Conservation (phyloP, 2,329 filamentous ascomycete genomes). For the Fusarium udum region DNA sequence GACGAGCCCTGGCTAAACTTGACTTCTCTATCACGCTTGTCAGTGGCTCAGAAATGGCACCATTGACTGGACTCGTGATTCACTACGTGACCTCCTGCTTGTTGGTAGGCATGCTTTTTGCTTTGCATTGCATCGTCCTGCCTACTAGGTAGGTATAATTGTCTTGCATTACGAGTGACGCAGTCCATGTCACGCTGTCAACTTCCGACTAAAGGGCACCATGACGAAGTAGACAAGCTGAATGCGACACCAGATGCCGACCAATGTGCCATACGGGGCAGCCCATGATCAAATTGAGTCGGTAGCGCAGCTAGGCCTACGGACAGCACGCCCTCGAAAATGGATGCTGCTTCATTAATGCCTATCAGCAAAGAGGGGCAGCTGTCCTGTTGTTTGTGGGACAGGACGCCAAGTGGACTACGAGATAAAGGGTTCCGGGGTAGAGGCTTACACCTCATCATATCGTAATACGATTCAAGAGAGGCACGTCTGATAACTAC, state of each 20-base stretch:
- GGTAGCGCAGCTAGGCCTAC: slow-evolving; percentile 1
- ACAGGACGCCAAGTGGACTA: slow-evolving; percentile 36
- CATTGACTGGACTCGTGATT: slow-evolving; percentile 29
- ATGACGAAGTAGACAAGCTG: slow-evolving; percentile 19
- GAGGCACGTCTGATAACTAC: background rate
- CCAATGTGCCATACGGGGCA: background rate
- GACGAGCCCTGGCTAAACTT: slow-evolving; percentile 2
- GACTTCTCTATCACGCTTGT: slow-evolving; percentile 15
- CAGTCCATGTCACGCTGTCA: slow-evolving; percentile 27
- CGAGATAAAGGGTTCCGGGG: slow-evolving; percentile 35
- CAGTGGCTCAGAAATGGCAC: slow-evolving; percentile 36
- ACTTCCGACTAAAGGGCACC: slow-evolving; percentile 2
- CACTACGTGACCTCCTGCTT: slow-evolving; percentile 23
- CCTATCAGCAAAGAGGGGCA: slow-evolving; percentile 39
- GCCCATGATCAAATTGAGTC: background rate
- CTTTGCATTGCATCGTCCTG: slow-evolving; percentile 22
- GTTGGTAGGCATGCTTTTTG: slow-evolving; percentile 15
- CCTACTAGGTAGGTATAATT: background rate
- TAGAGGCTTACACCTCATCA: slow-evolving; percentile 26
- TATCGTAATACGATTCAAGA: slow-evolving; percentile 26
- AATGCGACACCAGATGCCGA: slow-evolving; percentile 18
- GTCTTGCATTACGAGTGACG: slow-evolving; percentile 33
- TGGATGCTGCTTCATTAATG: slow-evolving; percentile 16
- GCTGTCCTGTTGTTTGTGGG: slow-evolving; percentile 38
- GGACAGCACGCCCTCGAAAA: slow-evolving; percentile 11